A percentile compares a stretch with the other conserved stretches of the same genome.
Conservation (phyloP, 2,329 filamentous ascomycete species). For the Sarocladium brachiariae region DNA sequence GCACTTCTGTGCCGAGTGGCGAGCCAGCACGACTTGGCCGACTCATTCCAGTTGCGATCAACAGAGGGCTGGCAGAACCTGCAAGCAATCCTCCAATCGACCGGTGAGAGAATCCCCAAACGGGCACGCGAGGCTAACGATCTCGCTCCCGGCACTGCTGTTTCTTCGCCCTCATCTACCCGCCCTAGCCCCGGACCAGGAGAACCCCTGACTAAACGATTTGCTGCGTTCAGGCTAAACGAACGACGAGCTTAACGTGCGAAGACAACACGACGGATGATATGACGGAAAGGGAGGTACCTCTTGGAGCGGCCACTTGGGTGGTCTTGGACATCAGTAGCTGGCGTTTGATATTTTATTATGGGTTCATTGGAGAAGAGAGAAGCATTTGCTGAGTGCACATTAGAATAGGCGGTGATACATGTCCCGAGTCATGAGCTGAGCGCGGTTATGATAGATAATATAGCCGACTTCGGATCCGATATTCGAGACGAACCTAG, state of each 20-base stretch:
- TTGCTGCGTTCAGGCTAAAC: constrained; percentile 60
- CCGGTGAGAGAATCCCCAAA: constrained; percentile 93
- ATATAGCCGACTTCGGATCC: too few species aligned
- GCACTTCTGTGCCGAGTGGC: constrained; percentile 79
- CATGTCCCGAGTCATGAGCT: too few species aligned
- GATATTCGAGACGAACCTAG: too few species aligned
- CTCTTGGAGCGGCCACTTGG: background rate
- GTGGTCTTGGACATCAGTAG: background rate
- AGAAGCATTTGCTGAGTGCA: background rate
- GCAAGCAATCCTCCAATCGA: constrained; percentile 87
- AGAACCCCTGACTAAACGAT: constrained; percentile 57
- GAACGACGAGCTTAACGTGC: constrained; percentile 20
- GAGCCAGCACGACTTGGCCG: constrained; percentile 69
- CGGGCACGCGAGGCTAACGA: constrained; percentile 42
- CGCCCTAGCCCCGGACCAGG: constrained; percentile 25
- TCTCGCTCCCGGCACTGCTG: constrained; percentile 20
- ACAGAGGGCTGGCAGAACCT: constrained; percentile 92
- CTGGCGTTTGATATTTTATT: constrained; percentile 1
- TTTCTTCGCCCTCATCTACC: constrained; percentile 12
- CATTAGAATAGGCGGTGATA: too few species aligned
- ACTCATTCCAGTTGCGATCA: constrained; percentile 76
- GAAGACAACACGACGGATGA: background rate
- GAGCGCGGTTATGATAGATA: too few species aligned
- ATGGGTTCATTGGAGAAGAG: background rate
- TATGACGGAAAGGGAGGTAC: background rate